Percentiles rank a stretch among this genome's conserved stretches.
Evolutionary conservation across 768 basidiomycete species (phyloP).

Genomic region (Rossbeevera mucosa): DNA sequence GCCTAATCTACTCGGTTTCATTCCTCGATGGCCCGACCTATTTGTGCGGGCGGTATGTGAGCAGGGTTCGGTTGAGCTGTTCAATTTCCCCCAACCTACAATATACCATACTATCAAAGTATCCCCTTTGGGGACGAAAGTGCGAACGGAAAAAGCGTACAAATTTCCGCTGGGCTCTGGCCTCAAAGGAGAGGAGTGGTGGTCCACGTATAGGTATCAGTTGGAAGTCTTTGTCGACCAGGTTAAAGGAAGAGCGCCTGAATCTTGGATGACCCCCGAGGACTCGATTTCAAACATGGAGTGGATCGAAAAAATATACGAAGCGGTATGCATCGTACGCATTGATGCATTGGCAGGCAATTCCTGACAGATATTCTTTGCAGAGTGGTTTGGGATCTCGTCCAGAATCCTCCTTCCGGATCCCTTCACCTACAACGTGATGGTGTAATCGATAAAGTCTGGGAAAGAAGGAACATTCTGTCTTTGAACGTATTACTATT

Average conservation of each 20-base stretch:
- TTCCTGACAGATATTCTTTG: background rate
- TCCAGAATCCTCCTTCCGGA: constrained; percentile 29
- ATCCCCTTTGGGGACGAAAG: constrained; percentile 30
- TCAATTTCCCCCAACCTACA: constrained; percentile 43
- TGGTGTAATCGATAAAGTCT: constrained; percentile 1
- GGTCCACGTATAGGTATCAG: constrained; percentile 53
- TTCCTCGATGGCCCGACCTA: constrained; percentile 38
- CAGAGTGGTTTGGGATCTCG: constrained; percentile 34
- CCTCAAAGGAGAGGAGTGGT: constrained; percentile 50
- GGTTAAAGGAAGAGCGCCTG: constrained; percentile 46
- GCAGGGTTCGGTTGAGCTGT: constrained; percentile 38
- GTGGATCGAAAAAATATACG: constrained; percentile 56
- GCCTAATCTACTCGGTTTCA: constrained; percentile 31
- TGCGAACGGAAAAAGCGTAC: constrained; percentile 42
- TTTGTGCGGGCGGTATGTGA: constrained; percentile 40
- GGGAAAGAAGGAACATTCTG: no score
- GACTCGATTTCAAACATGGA: constrained; percentile 55
- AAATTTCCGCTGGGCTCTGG: constrained; percentile 30
- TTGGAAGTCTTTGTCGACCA: constrained; percentile 62
- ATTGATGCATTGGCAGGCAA: background rate
- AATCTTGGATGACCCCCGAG: constrained; percentile 51
- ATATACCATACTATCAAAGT: constrained; percentile 47
- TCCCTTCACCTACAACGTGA: background rate
- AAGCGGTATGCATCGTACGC: constrained; percentile 33
- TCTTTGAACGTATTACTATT: no score